A percentile compares a stretch with the other conserved stretches of the same genome.
These are phyloP conservation scores for Nitzschia sp. DNA, from an alignment of 108 stramenopile genomes.

Conservation along the genomic window DNA sequence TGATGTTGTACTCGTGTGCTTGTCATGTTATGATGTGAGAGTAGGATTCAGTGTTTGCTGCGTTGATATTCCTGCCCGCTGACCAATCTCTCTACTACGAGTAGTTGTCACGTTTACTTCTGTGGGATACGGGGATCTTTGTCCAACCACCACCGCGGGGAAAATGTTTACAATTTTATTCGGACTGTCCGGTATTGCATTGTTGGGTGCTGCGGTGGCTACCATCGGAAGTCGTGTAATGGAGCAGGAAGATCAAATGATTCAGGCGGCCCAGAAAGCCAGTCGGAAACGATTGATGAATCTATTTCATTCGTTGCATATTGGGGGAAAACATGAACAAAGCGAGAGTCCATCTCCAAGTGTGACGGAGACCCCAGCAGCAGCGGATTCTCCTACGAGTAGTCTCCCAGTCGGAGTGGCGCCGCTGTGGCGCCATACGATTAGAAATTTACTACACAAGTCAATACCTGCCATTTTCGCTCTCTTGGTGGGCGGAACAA, in stretches of 20 bases:
- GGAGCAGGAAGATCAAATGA: conserved; percentile 38
- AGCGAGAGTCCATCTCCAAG: not conserved
- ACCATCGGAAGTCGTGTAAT: conserved; percentile 47
- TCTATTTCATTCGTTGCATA: conserved; percentile 16
- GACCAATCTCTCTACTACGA: no score
- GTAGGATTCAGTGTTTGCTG: no score
- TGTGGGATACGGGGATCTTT: conserved; percentile 53
- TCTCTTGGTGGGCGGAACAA: conserved; percentile 16
- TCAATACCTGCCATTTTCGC: not conserved
- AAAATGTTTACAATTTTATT: conserved; percentile 62
- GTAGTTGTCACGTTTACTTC: conserved; percentile 35
- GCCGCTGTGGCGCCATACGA: not conserved
- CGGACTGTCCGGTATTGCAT: conserved; percentile 56
- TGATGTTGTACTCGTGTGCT: no score
- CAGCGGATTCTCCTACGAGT: not conserved
- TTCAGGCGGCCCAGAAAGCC: conserved; percentile 13
- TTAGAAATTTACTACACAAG: not conserved
- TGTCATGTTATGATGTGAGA: no score
- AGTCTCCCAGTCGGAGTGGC: not conserved
- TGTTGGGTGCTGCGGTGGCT: conserved; percentile 56
- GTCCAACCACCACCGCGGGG: conserved; percentile 34
- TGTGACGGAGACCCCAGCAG: not conserved
- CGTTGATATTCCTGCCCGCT: no score
- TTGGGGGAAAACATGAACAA: no score
- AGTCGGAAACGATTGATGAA: conserved; percentile 15